Conservation (phyloP, 257 asterid species). For the Jacaranda copaia region DNA sequence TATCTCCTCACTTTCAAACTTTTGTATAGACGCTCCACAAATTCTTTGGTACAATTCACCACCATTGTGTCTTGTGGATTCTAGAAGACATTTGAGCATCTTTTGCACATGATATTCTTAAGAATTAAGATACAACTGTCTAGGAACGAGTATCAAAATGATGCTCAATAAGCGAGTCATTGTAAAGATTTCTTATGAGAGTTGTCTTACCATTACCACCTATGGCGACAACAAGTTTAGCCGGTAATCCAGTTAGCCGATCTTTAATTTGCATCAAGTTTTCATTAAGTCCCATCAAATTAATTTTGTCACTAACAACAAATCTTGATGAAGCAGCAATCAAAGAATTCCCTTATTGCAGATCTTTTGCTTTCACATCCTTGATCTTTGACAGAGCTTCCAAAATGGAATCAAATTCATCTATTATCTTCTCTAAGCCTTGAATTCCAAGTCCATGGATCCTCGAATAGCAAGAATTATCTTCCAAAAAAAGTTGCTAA, state of each 20-base stretch:
- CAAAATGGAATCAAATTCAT: too few relatives aligned
- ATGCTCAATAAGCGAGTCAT: not conserved
- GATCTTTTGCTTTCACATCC: not conserved
- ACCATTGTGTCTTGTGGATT: not conserved
- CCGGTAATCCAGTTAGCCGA: not conserved
- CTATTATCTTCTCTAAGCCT: too few relatives aligned
- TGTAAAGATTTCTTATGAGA: not conserved
- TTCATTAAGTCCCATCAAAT: not conserved
- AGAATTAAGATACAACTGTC: too few relatives aligned
- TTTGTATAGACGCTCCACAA: not conserved
- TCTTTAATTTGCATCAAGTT: not conserved
- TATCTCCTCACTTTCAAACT: too few relatives aligned
- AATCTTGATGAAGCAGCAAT: not conserved
- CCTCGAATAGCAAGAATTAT: too few relatives aligned
- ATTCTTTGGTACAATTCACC: not conserved
- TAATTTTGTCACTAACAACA: not conserved
- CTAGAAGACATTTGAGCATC: not conserved
- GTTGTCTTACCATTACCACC: not conserved
- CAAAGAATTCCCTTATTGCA: not conserved
- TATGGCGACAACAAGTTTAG: not conserved
- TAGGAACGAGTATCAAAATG: not conserved
- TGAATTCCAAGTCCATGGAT: too few relatives aligned
- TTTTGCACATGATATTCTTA: not conserved
- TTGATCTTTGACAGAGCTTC: too few relatives aligned
- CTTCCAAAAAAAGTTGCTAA: too few relatives aligned